Evolutionary conservation across 192 early-diverging fungal genomes (phyloP).

Genomic region (Gigaspora rosea): DNA sequence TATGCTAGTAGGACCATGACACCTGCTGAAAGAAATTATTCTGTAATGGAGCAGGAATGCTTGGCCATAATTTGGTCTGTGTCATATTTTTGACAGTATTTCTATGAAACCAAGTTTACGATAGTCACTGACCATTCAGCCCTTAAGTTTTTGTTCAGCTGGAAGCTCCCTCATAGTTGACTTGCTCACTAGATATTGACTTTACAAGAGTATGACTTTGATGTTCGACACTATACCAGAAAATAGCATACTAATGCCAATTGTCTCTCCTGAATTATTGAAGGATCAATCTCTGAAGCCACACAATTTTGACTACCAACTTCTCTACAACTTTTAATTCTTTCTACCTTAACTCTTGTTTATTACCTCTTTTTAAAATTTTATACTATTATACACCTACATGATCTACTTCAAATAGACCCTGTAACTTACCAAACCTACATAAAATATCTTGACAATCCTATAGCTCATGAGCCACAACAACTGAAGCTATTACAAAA

Average conservation of each 20-base stretch:
- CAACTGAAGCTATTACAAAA: no score
- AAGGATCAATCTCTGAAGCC: no score
- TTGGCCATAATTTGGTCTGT: constrained; percentile 24
- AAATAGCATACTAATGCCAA: neutral
- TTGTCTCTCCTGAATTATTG: neutral
- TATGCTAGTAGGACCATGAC: neutral
- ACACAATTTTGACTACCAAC: no score
- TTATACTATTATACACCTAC: no score
- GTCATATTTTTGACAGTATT: constrained; percentile 21
- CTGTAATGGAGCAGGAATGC: neutral
- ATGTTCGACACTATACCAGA: neutral
- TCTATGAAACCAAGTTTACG: constrained; percentile 4
- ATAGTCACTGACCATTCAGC: constrained; percentile 26
- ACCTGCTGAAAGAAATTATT: constrained; percentile 10
- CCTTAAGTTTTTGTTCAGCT: neutral
- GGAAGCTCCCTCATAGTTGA: no score
- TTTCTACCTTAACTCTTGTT: no score
- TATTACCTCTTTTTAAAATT: no score
- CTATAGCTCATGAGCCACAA: no score
- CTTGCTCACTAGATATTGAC: neutral
- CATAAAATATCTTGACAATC: no score
- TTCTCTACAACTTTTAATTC: no score
- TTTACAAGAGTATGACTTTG: constrained; percentile 20
- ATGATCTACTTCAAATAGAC: no score
- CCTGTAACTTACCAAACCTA: no score